phyloP scores from a whole-genome alignment of 108 stramenopile genomes.

The Pseudonitzschia multiseries region DNA sequence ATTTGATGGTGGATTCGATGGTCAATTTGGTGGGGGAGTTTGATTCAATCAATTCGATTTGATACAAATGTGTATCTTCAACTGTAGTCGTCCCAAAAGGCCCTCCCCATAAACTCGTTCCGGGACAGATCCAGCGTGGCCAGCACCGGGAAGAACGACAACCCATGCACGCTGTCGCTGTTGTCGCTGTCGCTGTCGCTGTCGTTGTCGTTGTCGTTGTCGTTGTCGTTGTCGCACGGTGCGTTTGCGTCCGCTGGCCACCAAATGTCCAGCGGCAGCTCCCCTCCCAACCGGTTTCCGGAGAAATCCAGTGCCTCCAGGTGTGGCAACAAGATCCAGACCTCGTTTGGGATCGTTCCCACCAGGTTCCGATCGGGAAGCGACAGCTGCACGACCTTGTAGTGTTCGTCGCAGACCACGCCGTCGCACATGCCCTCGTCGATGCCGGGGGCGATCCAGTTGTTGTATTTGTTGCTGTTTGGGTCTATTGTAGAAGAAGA shows the following conservation, averaged over 20 bases:
- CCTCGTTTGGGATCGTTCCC: background rate
- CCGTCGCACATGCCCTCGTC: slow-evolving; percentile 1
- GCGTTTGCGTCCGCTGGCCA: no score
- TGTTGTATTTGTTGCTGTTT: background rate
- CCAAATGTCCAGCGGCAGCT: background rate
- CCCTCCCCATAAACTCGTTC: no score
- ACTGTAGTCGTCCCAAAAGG: no score
- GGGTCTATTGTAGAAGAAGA: no score
- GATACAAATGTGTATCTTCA: no score
- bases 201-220: background rate
- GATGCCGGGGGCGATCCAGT: background rate
- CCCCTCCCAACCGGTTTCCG: background rate
- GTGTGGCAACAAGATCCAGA: background rate
- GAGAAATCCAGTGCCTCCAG: background rate
- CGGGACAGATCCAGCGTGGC: no score
- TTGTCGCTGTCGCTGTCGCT: background rate
- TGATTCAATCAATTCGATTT: no score
- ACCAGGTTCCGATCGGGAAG: background rate
- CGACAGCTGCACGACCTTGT: background rate
- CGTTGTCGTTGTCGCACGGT: no score
- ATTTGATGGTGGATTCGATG: no score
- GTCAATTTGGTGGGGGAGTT: no score
- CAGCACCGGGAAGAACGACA: no score
- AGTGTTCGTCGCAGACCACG: background rate
- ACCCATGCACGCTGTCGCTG: background rate